Percentiles rank a stretch among this genome's conserved stretches.
Conservation (phyloP, 140 eudicot species). For the Anethum foeniculum region DNA sequence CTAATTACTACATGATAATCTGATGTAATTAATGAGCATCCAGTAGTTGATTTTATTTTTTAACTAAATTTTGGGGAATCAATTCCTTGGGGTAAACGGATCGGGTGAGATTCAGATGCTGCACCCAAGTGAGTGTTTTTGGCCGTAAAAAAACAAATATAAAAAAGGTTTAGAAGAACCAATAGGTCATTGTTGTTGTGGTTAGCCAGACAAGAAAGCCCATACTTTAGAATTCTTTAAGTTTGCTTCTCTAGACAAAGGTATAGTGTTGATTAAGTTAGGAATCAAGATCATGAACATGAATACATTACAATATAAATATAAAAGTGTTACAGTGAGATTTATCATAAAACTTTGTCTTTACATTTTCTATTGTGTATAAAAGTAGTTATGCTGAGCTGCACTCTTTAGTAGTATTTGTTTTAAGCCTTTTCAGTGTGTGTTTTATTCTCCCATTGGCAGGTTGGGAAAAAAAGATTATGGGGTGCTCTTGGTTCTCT, state of each 20-base stretch:
- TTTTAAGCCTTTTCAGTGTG: slow-evolving; percentile 14
- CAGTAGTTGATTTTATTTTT: neutral
- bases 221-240: slow-evolving; percentile 33
- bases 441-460: slow-evolving; percentile 28
- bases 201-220: slow-evolving; percentile 45
- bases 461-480: slow-evolving; percentile 6
- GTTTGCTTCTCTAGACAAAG: slow-evolving; percentile 32
- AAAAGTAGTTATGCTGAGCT: slow-evolving; percentile 24
- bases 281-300: slow-evolving; percentile 28
- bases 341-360: slow-evolving; percentile 12
- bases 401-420: slow-evolving; percentile 15
- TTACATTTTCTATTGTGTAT: slow-evolving; percentile 25
- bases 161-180: slow-evolving; percentile 32
- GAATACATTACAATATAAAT: neutral
- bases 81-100: slow-evolving; percentile 2
- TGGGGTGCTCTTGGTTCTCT: slow-evolving; percentile 10
- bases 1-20: neutral
- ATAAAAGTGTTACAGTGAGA: neutral
- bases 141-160: slow-evolving; percentile 2
- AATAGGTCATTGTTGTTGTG: slow-evolving; percentile 29
- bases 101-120: neutral
- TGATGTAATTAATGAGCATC: neutral
- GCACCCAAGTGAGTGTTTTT: neutral
- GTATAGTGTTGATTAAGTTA: slow-evolving; percentile 43
- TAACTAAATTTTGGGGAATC: neutral